Conservation (phyloP, 1,284 basidiomycete species). For the Malassezia sp. region DNA sequence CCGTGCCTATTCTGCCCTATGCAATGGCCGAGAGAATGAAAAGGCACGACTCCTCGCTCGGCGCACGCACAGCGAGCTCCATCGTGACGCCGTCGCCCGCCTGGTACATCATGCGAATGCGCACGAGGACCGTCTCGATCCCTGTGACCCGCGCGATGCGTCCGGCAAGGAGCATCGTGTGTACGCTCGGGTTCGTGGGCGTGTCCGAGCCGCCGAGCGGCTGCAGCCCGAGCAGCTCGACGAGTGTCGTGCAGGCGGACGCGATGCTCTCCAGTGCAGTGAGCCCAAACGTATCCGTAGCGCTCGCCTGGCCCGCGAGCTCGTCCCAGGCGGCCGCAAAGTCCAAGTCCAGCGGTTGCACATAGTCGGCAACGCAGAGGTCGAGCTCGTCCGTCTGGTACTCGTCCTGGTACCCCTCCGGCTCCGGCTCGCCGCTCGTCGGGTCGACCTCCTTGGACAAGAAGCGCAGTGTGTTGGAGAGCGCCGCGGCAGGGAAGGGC, state of each 20-base stretch:
- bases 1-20: slow-evolving; percentile 13
- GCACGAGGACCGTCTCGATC: slow-evolving; percentile 78
- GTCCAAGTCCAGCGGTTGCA: slow-evolving; percentile 78
- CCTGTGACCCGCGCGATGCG: slow-evolving; percentile 67
- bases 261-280: slow-evolving; percentile 76
- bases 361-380: slow-evolving; percentile 79
- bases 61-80: slow-evolving; percentile 82
- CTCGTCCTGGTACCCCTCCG: slow-evolving; percentile 96
- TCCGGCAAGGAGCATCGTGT: slow-evolving; percentile 86
- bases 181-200: slow-evolving; percentile 65
- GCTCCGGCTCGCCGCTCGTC: slow-evolving; percentile 87
- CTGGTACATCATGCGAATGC: slow-evolving; percentile 89
- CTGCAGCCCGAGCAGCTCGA: slow-evolving; percentile 93
- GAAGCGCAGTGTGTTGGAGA: slow-evolving; percentile 87
- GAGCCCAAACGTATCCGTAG: slow-evolving; percentile 87
- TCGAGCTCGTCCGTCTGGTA: slow-evolving; percentile 95
- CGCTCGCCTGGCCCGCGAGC: slow-evolving; percentile 51
- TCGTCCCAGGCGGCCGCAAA: slow-evolving; percentile 93
- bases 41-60: slow-evolving; percentile 70
- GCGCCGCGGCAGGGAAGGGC: slow-evolving; percentile 70
- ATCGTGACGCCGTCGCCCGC: slow-evolving; percentile 84
- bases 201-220: slow-evolving; percentile 57
- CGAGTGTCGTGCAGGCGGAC: slow-evolving; percentile 84
- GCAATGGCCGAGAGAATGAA: slow-evolving; percentile 78
- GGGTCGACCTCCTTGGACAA: slow-evolving; percentile 96